A percentile compares a stretch with the other conserved stretches of the same genome.
phyloP scores from a whole-genome alignment of 352 stramenopile genomes.

The Phytopythium montanum region DNA sequence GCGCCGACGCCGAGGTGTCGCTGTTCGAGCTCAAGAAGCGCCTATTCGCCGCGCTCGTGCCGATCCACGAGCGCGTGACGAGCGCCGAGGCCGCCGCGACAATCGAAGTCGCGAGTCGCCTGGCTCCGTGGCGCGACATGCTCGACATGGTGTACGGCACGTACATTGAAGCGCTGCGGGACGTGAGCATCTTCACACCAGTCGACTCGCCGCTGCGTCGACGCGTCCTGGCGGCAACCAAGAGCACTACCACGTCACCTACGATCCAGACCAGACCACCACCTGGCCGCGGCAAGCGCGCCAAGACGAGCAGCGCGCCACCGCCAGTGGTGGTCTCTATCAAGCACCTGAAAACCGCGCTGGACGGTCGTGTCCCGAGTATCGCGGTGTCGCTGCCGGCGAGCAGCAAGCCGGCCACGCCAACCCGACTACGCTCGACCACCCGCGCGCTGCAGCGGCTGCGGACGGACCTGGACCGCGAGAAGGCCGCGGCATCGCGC shows the following conservation, averaged over 20 bases:
- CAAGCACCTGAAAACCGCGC: conserved; percentile 37
- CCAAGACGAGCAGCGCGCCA: neutral
- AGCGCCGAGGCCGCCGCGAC: conserved; percentile 10
- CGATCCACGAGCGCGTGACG: conserved; percentile 33
- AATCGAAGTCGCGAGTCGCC: conserved; percentile 10
- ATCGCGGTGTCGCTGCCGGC: conserved; percentile 11
- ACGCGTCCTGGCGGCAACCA: neutral
- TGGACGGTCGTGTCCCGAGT: conserved; percentile 15
- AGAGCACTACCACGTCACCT: too few species aligned
- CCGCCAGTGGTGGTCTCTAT: conserved; percentile 20
- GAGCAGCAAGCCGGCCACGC: neutral
- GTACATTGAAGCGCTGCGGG: conserved; percentile 53
- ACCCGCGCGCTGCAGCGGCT: conserved; percentile 38
- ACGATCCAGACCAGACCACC: neutral
- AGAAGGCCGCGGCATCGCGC: conserved; percentile 35
- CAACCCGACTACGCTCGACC: neutral
- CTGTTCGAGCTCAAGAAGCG: conserved; percentile 61
- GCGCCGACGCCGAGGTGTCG: conserved; percentile 23
- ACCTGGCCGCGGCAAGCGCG: neutral
- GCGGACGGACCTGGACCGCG: conserved; percentile 47
- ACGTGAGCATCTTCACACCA: conserved; percentile 44
- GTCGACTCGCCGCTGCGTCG: conserved; percentile 17
- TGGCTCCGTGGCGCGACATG: conserved; percentile 55
- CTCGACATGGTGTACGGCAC: conserved; percentile 55
- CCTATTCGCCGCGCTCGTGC: conserved; percentile 45